These are phyloP conservation scores for Phytophthora capsici DNA, from an alignment of 352 stramenopile species.

Conservation along the genomic window DNA sequence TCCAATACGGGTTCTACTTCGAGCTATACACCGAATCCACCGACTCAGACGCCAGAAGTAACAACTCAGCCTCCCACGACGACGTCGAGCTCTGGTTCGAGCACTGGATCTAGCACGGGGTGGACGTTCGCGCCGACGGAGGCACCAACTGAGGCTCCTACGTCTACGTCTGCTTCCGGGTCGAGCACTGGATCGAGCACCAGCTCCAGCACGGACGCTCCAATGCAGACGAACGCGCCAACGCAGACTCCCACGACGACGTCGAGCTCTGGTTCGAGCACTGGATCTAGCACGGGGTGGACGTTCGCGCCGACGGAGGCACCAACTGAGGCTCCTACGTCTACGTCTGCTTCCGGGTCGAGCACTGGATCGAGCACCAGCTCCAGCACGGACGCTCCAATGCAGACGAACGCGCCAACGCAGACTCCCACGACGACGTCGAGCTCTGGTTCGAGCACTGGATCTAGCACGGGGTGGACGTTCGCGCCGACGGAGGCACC, in stretches of 20 bases:
- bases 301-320: neutral
- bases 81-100: neutral
- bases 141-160: neutral
- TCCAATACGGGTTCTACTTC: conserved; percentile 3
- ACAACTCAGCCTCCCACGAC: neutral
- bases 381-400: neutral
- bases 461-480: neutral
- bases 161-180: neutral
- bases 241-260: neutral
- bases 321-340: neutral
- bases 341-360: neutral
- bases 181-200: neutral
- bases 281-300: neutral
- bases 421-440: conserved; percentile 4
- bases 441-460: conserved; percentile 4
- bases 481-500: conserved; percentile 3
- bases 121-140: conserved; percentile 3
- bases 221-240: neutral
- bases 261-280: neutral
- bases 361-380: neutral
- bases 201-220: neutral
- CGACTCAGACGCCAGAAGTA: conserved; percentile 6
- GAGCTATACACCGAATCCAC: neutral
- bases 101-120: neutral
- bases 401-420: conserved; percentile 5